Base-by-base conservation (phyloP, 2,329 filamentous ascomycete genomes). In the Cercospora sojina region DNA sequence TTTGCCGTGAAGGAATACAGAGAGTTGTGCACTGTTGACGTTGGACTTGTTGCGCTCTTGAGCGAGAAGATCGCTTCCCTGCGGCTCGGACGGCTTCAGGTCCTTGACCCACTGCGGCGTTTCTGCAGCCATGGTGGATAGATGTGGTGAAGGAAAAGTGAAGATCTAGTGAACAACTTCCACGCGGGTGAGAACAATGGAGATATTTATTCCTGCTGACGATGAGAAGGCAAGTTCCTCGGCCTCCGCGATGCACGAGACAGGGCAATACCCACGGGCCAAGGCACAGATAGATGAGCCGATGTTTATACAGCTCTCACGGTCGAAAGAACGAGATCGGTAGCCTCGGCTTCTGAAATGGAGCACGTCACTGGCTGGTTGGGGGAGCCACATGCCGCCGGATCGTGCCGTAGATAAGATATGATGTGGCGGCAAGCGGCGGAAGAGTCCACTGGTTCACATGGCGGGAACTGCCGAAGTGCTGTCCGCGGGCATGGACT, bases 41-140 rank as follows among this genome's bases (percentile, higher is more conserved):
- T 87, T 87, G 60, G 88, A 91, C 73, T 86, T 86, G 25, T 84
- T 84, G 69, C 91, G 86, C 81, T 93, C 90, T 59, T 85, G 82
- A n/a, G 83, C 78, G 62, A 93, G 86, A 57, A 93, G 83, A 74
- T 91, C 88, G 43, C 84, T 83, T 69, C 90, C 90, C 73, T 91
- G 89, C 5, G 88, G 87, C 64, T 85, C 85, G 2, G 89, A 83
- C 38, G 88, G 88, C 81, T 85, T 87, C 71, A 91, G 81, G 71
- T 85, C 83, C 78, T 88, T 87, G 72, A 91, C 88, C 88, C 88
- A 91, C 78, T 84, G 81, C 43, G 86, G 86, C 71, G 83, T 78
- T 62, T 63, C 61, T 76, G 77, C 53, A 75, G 73, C 79, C 69
- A 71, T 71, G 63, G 41, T 69, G 38, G 35, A 31, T 18, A 16